Base-by-base conservation (phyloP, 495 filamentous ascomycete genomes). In the Lasiosphaeria ovina region DNA sequence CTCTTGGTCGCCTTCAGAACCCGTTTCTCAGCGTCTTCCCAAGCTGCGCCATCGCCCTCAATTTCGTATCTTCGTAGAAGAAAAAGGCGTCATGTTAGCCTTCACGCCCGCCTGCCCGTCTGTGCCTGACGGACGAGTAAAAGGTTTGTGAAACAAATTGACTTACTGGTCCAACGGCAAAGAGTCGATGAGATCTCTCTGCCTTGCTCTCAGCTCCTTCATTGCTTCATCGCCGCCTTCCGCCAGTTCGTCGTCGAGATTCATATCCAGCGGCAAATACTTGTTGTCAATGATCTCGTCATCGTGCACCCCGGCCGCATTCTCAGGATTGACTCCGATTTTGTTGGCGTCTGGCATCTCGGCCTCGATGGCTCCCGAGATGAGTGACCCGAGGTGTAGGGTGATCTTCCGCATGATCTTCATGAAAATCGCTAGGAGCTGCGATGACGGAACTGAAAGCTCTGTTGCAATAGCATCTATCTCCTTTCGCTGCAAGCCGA, bases 391-490 rank as follows among this genome's bases (percentile, higher is more conserved):
- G 76, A 99, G 92, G 65, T 89, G 81, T 12, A 82, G 80, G 0
- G 89, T 87, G 36, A 96, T 80, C 75, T 97, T 98, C 35, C 93
- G 83, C 65, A 98, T 81, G 64, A 94, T 88, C 78, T 97, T 98
- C 67, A 97, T 89, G 77, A 98, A 97, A 86, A 98, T 96, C 35
- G 93, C 91, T 34, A 99, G 79, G 3, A 97, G 79, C 74, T 98
- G 94, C 31, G 87, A 89, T 9, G 83, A 79, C 3, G 86, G 84
- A 0, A 96, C 69, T 17, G 77, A 81, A 4, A 97, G 73, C 68
- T 99, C 93, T 58, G 87, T 87, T 69, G 94, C 91, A 14, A 97
- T 71, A 24, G 85, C 82, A 3, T 93, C 89, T 5, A 99, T 72
- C 35, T 84, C 86, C 77, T 98, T 98, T 50, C 89, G 81, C 72